A percentile compares a stretch with the other conserved stretches of the same genome.
Conservation (phyloP, 2,329 filamentous ascomycete genomes). For the Cercospora zeina region DNA sequence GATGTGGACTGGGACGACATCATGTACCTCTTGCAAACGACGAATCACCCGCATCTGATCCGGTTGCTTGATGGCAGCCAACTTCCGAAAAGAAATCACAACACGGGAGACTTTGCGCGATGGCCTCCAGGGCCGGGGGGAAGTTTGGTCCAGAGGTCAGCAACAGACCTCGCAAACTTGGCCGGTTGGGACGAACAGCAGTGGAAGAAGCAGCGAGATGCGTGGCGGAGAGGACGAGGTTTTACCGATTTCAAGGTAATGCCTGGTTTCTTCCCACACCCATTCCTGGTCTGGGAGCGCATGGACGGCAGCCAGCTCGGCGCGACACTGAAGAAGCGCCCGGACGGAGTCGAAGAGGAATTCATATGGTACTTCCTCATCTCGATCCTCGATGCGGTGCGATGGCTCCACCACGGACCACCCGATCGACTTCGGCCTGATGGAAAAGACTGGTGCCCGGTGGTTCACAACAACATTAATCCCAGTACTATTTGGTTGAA, state of each 20-base stretch:
- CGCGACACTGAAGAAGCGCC: slow-evolving; percentile 7
- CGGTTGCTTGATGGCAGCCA: slow-evolving; percentile 8
- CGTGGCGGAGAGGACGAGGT: neutral
- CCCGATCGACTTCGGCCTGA: neutral
- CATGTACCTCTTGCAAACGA: slow-evolving; percentile 5
- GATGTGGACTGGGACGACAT: slow-evolving; percentile 12
- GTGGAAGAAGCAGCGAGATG: slow-evolving; percentile 4
- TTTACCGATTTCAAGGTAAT: neutral
- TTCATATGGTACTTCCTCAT: slow-evolving; percentile 24
- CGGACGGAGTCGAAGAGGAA: slow-evolving; percentile 19
- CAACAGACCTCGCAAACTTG: slow-evolving; percentile 3
- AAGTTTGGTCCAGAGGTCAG: slow-evolving; percentile 2
- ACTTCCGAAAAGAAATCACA: slow-evolving; percentile 2
- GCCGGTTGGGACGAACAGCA: slow-evolving; percentile 9
- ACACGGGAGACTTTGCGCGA: slow-evolving; percentile 1
- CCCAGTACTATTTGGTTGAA: slow-evolving; percentile 38
- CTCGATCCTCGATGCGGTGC: slow-evolving; percentile 18
- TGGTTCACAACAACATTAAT: slow-evolving; percentile 44
- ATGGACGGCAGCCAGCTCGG: slow-evolving; percentile 17
- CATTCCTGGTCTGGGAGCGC: slow-evolving; percentile 19
- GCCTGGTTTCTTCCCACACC: slow-evolving; percentile 8
- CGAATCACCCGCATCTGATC: slow-evolving; percentile 5
- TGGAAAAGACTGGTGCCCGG: slow-evolving; percentile 9
- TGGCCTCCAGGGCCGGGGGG: neutral
- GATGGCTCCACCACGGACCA: slow-evolving; percentile 15